These are phyloP conservation scores for Moesziomyces aphidis DNA, from an alignment of 1,284 basidiomycete species.

Conservation along the genomic window DNA sequence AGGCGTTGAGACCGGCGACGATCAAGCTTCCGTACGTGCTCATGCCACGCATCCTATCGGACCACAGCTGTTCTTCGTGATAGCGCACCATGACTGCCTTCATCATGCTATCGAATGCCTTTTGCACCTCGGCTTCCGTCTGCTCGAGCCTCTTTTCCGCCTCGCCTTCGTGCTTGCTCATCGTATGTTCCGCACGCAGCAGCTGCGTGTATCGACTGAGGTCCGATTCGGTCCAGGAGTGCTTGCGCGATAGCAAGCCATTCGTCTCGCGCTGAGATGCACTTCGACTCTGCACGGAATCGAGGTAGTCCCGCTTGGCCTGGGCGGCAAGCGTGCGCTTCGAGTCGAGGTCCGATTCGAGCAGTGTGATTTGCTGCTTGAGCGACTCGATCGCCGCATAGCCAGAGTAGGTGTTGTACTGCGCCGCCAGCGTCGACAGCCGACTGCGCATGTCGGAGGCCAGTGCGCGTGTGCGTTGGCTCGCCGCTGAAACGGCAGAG, in stretches of 20 bases:
- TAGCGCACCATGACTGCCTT: conserved; percentile 60
- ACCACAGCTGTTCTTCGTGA: conserved; percentile 66
- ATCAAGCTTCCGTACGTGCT: conserved; percentile 59
- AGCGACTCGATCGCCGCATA: conserved; percentile 54
- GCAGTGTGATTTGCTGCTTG: conserved; percentile 38
- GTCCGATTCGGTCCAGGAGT: conserved; percentile 58
- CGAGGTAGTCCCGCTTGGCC: conserved; percentile 49
- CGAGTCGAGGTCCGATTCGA: conserved; percentile 23
- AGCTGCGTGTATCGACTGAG: conserved; percentile 59
- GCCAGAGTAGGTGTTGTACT: conserved; percentile 60
- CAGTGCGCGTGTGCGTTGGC: conserved; percentile 3
- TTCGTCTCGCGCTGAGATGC: conserved; percentile 57
- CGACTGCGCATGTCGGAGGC: conserved; percentile 8
- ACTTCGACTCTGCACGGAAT: conserved; percentile 47
- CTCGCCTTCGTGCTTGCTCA: conserved; percentile 43
- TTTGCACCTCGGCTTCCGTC: conserved; percentile 49
- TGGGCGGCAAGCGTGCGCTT: conserved; percentile 8
- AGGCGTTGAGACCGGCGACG: conserved; percentile 60
- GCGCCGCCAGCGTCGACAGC: conserved; percentile 31
- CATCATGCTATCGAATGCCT: conserved; percentile 61
- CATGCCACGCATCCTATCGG: conserved; percentile 56
- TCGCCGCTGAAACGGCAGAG: background rate
- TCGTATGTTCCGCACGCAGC: conserved; percentile 57
- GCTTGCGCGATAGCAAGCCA: conserved; percentile 61
- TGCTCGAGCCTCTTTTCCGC: conserved; percentile 52